Base-by-base conservation (phyloP, 1,284 basidiomycete genomes). In the Boletus mariae region DNA sequence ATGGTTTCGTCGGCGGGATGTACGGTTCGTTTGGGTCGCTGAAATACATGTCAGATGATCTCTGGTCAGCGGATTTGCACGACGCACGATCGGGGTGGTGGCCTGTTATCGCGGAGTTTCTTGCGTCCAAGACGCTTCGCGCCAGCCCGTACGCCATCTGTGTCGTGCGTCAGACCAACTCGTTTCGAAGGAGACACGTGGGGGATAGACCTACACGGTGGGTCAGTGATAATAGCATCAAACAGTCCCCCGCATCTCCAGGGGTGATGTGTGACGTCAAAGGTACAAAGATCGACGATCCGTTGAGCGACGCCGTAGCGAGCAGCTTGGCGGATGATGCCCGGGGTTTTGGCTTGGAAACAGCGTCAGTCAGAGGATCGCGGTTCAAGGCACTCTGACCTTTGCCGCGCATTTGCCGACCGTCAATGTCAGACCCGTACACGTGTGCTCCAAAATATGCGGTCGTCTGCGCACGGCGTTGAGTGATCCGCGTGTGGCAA, bases 371-470 rank as follows among this genome's bases (percentile, higher is more conserved):
- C 40, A 54, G 38, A 34, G 47, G 1, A n/a, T 20, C 11, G 1
- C 4, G 17, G 3, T 17, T 1, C 26, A 44, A 35, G 3, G 44
- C n/a, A 3, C 35, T 7, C 20, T 28, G 28, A 85, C 87, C 81
- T 80, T 95, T 97, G 15, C 96, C 96, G 55, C 94, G 78, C 87
- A 99, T 96, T 68, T 98, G 95, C 46, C 96, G 79, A 1, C 94
- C 96, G 64, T 99, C 97, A 49, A 99, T 98, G 69, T 99, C 97
- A 28, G 92, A 96, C 5, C 96, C 97, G 52, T 92, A 84, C 1
- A 95, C 83, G 45, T 84, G 73, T 0, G 94, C 90, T 12, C 97
- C 97, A 60, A 96, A 97, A 65, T 93, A 82, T 0, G 93, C 91
- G 4, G 81, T 80, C 1, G 89, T 89, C 88, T 92, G 64, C 25